Conservation (phyloP, 2,329 filamentous ascomycete genomes). For the Alternaria solani region DNA sequence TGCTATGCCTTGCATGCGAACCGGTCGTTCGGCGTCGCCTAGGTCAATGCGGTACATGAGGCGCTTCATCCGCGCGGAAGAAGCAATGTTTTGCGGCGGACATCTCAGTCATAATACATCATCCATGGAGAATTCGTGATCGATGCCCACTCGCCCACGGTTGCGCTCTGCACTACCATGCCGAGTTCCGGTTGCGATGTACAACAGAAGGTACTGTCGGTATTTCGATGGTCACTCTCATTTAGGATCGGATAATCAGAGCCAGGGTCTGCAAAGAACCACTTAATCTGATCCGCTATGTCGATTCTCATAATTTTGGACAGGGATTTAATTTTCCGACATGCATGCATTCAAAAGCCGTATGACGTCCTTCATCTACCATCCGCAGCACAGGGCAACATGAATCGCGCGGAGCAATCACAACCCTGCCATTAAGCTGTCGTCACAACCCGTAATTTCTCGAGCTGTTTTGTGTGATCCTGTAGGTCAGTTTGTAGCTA, state of each 20-base stretch:
- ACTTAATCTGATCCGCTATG: neutral
- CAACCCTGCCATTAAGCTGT: neutral
- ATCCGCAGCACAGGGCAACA: neutral
- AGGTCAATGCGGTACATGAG: neutral
- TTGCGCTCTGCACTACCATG: neutral
- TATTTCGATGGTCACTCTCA: neutral
- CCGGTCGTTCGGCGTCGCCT: neutral
- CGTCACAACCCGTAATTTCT: neutral
- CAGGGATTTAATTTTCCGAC: neutral
- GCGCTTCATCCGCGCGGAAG: neutral
- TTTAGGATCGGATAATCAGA: neutral
- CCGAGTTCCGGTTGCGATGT: neutral
- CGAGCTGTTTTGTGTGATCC: neutral
- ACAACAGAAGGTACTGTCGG: neutral
- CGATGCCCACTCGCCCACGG: neutral
- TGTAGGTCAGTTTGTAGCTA: neutral
- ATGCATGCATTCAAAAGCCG: neutral
- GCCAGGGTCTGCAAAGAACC: neutral
- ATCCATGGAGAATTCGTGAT: too few species aligned
- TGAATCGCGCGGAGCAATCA: neutral
- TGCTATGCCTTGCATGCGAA: neutral
- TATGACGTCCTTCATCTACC: neutral
- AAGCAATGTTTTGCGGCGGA: neutral
- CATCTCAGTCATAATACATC: neutral
- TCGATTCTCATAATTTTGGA: neutral